Conservation (phyloP, 2,329 filamentous ascomycete species). For the Phaeosphaeria sp. region DNA sequence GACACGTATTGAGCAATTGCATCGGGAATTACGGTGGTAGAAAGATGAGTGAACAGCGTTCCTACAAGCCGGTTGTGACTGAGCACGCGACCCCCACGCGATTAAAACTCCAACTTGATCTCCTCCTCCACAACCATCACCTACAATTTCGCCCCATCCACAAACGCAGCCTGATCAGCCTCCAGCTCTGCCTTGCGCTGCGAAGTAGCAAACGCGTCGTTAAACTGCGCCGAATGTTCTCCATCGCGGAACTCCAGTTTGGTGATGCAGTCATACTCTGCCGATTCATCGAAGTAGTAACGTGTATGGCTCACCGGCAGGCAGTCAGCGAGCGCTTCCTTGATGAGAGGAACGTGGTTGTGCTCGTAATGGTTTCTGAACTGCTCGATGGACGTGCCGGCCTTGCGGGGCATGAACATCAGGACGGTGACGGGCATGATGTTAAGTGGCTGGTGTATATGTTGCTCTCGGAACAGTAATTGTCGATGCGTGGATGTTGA, state of each 20-base stretch:
- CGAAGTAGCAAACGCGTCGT: conserved; percentile 10
- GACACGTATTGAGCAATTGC: too few relatives aligned
- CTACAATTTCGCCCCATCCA: conserved; percentile 16
- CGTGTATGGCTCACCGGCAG: conserved; percentile 30
- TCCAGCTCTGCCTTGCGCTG: conserved; percentile 11
- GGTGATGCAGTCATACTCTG: conserved; percentile 25
- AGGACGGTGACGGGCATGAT: conserved; percentile 28
- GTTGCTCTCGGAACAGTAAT: neutral
- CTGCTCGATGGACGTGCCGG: conserved; percentile 17
- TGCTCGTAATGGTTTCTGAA: conserved; percentile 35
- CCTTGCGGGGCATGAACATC: conserved; percentile 25
- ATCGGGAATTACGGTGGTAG: too few relatives aligned
- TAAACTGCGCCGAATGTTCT: conserved; percentile 25
- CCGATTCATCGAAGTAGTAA: conserved; percentile 26
- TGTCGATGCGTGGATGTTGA: neutral
- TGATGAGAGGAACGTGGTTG: conserved; percentile 28
- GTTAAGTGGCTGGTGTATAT: neutral
- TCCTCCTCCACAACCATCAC: conserved; percentile 18
- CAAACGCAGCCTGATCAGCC: conserved; percentile 20
- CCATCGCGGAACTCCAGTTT: conserved; percentile 24
- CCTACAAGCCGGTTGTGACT: too few relatives aligned
- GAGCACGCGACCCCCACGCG: too few relatives aligned
- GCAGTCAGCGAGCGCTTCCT: conserved; percentile 21
- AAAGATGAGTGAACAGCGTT: too few relatives aligned
- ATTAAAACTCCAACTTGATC: neutral